These are phyloP conservation scores for Microstegium vimineum DNA, from an alignment of 176 grass and related monocot species.

Conservation along the genomic window DNA sequence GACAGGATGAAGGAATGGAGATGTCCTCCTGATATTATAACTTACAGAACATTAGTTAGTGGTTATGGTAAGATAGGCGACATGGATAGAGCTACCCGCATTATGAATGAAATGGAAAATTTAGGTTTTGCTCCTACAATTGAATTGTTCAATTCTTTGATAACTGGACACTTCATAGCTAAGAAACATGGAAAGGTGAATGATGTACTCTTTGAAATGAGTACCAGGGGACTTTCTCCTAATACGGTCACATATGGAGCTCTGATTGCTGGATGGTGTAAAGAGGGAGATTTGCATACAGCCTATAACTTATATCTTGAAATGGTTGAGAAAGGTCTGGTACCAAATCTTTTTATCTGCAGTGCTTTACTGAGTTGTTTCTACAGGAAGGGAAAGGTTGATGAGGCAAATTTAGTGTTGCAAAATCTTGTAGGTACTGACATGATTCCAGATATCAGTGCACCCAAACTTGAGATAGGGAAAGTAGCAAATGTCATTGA, in stretches of 20 bases:
- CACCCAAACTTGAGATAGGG: conserved; percentile 26
- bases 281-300: conserved; percentile 66
- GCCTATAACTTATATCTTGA: conserved; percentile 66
- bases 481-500: conserved; percentile 38
- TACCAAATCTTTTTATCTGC: conserved; percentile 75
- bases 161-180: conserved; percentile 64
- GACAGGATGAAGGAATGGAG: conserved; percentile 57
- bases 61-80: conserved; percentile 83
- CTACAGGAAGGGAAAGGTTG: conserved; percentile 79
- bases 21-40: conserved; percentile 61
- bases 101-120: conserved; percentile 61
- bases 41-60: conserved; percentile 76
- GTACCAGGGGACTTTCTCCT: conserved; percentile 48
- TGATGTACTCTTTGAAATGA: conserved; percentile 53
- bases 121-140: conserved; percentile 66
- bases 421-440: conserved; percentile 52
- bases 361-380: conserved; percentile 65
- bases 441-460: conserved; percentile 57
- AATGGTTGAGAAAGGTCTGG: conserved; percentile 68
- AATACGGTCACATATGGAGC: conserved; percentile 81
- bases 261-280: conserved; percentile 86
- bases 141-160: conserved; percentile 93
- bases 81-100: conserved; percentile 41
- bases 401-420: conserved; percentile 84
- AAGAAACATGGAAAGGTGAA: conserved; percentile 46